Percentiles rank a stretch among this genome's conserved stretches.
Evolutionary conservation across 2,329 filamentous ascomycete species (phyloP).

Genomic region (Thelonectria discophora): DNA sequence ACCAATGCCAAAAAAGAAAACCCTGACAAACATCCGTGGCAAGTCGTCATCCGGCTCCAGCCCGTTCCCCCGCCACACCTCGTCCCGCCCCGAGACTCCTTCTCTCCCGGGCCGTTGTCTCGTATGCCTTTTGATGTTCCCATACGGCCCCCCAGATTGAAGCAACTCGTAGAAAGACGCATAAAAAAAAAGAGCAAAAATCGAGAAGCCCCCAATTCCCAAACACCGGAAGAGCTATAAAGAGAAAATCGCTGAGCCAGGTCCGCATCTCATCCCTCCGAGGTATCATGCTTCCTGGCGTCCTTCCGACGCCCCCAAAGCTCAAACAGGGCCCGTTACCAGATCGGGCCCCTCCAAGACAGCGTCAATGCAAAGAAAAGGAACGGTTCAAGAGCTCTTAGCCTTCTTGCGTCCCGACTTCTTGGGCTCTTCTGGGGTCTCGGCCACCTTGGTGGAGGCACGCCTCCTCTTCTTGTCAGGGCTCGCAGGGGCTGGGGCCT

Average conservation of each 20-base stretch:
- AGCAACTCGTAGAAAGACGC: slow-evolving; percentile 10
- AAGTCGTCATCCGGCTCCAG: slow-evolving; percentile 18
- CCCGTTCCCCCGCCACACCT: slow-evolving; percentile 19
- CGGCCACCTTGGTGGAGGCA: slow-evolving; percentile 62
- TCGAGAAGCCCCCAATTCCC: slow-evolving; percentile 26
- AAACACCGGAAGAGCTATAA: slow-evolving; percentile 37
- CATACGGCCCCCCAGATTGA: slow-evolving; percentile 21
- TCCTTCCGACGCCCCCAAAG: slow-evolving; percentile 19
- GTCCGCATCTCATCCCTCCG: slow-evolving; percentile 32
- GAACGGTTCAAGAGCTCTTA: slow-evolving; percentile 49
- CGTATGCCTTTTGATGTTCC: slow-evolving; percentile 21
- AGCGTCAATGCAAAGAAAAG: slow-evolving; percentile 33
- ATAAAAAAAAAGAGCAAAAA: slow-evolving; percentile 22
- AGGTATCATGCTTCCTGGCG: slow-evolving; percentile 40
- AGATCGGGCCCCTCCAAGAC: slow-evolving; percentile 23
- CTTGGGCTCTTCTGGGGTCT: slow-evolving; percentile 66
- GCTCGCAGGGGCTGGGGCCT: slow-evolving; percentile 57
- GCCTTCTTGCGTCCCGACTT: slow-evolving; percentile 69
- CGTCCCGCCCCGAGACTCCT: slow-evolving; percentile 21
- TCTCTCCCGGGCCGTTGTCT: slow-evolving; percentile 12
- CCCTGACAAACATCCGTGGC: slow-evolving; percentile 29
- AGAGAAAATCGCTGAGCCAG: slow-evolving; percentile 23
- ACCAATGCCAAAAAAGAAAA: slow-evolving; percentile 29
- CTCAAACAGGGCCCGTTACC: slow-evolving; percentile 30
- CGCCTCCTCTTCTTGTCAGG: slow-evolving; percentile 72